Percentiles rank a stretch among this genome's conserved stretches.
These are phyloP conservation scores for Curvularia hawaiiensis DNA, from an alignment of 2,329 filamentous ascomycete species.

Conservation along the genomic window DNA sequence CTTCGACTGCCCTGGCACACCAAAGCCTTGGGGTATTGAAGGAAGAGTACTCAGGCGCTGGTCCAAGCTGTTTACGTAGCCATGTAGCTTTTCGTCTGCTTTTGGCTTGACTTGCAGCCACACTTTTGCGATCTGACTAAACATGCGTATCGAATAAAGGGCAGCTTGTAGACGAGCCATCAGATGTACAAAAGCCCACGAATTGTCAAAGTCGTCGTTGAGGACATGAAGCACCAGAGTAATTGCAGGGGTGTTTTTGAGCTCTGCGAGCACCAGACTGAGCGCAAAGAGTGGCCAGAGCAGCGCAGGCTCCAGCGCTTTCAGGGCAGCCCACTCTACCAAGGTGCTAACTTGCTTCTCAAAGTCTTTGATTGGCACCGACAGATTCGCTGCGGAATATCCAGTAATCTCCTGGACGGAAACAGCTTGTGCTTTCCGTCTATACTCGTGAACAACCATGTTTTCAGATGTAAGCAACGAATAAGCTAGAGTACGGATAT, in stretches of 20 bases:
- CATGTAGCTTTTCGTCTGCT: constrained; percentile 1
- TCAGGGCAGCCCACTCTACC: constrained; percentile 22
- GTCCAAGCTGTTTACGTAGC: constrained; percentile 13
- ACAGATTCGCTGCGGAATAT: constrained; percentile 13
- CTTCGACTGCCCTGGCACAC: constrained; percentile 32
- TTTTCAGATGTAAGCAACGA: constrained; percentile 35
- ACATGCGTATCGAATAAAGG: constrained; percentile 51
- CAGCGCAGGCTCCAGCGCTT: constrained; percentile 16
- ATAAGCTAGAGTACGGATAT: constrained; percentile 48
- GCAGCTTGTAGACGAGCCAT: constrained; percentile 49
- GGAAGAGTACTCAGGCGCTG: constrained; percentile 30
- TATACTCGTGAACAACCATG: constrained; percentile 43
- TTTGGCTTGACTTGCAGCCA: constrained; percentile 20
- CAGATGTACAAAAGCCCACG: constrained; percentile 49
- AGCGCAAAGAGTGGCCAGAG: constrained; percentile 36
- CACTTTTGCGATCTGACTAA: constrained; percentile 45
- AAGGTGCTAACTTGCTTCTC: constrained; percentile 21
- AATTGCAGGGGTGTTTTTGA: constrained; percentile 28
- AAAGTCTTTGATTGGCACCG: constrained; percentile 13
- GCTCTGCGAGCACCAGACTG: constrained; percentile 27
- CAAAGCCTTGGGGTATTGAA: constrained; percentile 30
- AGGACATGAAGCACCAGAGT: constrained; percentile 28
- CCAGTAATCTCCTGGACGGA: constrained; percentile 25
- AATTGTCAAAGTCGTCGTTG: constrained; percentile 38
- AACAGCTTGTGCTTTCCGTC: constrained; percentile 44